Evolutionary conservation across 2,329 filamentous ascomycete genomes (phyloP).

Genomic region (Microdochium paspali): DNA sequence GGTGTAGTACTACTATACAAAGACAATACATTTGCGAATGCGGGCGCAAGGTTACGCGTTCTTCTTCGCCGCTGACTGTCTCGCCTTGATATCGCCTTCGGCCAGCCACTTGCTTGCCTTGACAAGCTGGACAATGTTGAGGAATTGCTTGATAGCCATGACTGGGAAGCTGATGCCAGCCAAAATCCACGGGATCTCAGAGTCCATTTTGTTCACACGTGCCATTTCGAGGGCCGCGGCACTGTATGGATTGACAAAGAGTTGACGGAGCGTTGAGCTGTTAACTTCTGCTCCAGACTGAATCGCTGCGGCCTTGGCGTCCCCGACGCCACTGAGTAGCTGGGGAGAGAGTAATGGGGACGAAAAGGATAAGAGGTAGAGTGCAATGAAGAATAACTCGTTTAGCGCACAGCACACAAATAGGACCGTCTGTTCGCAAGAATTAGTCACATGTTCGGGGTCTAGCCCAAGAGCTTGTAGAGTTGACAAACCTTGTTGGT

Average conservation of each 20-base stretch:
- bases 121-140: slow-evolving; percentile 89
- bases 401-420: slow-evolving; percentile 88
- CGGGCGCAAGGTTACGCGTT: slow-evolving; percentile 20
- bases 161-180: slow-evolving; percentile 72
- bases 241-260: slow-evolving; percentile 85
- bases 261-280: slow-evolving; percentile 58
- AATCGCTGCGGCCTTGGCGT: slow-evolving; percentile 38
- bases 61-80: slow-evolving; percentile 44
- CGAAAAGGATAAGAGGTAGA: slow-evolving; percentile 96
- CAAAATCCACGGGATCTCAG: slow-evolving; percentile 58
- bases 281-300: slow-evolving; percentile 61
- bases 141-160: slow-evolving; percentile 85
- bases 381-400: slow-evolving; percentile 94
- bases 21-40: too few species aligned
- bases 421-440: slow-evolving; percentile 59
- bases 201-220: slow-evolving; percentile 86
- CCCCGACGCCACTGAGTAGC: slow-evolving; percentile 56
- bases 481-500: slow-evolving; percentile 71
- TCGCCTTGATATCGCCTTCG: slow-evolving; percentile 70
- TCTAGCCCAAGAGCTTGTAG: not conserved
- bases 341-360: slow-evolving; percentile 82
- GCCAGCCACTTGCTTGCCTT: slow-evolving; percentile 90
- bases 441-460: slow-evolving; percentile 7
- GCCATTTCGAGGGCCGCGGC: slow-evolving; percentile 88
- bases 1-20: too few species aligned